phyloP scores from a whole-genome alignment of 352 stramenopile species.

The Phytophthora litchii region DNA sequence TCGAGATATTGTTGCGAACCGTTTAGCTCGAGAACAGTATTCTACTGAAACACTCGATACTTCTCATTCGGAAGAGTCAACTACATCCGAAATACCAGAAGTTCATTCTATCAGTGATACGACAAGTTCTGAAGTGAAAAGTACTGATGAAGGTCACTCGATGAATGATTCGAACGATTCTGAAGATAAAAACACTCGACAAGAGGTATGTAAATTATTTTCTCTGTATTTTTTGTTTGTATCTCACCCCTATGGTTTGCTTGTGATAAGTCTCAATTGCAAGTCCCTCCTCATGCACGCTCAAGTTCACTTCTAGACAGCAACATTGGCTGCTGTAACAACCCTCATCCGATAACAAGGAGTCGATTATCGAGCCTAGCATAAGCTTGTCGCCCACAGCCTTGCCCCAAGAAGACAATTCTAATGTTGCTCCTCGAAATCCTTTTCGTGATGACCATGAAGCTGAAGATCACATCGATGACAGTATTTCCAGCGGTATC shows the following conservation, averaged over 20 bases:
- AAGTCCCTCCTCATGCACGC: neutral
- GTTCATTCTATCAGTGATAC: neutral
- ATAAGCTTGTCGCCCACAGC: conserved; percentile 4
- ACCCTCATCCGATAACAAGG: conserved; percentile 10
- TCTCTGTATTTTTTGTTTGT: neutral
- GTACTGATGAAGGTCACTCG: no score
- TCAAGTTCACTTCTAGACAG: conserved; percentile 28
- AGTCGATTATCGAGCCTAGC: conserved; percentile 8
- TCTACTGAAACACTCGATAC: no score
- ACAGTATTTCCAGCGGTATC: conserved; percentile 4
- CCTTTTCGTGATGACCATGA: conserved; percentile 7
- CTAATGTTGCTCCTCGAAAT: neutral
- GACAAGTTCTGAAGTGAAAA: no score
- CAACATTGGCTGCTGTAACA: conserved; percentile 20
- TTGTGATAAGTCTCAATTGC: neutral
- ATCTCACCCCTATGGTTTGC: neutral
- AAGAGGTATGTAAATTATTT: neutral
- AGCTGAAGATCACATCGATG: neutral
- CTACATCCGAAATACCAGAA: neutral
- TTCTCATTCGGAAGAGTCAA: neutral
- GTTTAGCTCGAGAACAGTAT: neutral
- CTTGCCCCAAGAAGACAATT: neutral
- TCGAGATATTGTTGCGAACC: conserved; percentile 35
- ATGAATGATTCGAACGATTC: conserved; percentile 7
- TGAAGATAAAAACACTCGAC: conserved; percentile 2